These are phyloP conservation scores for Trifolium dubium DNA, from an alignment of 306 rosid genomes.

Conservation along the genomic window DNA sequence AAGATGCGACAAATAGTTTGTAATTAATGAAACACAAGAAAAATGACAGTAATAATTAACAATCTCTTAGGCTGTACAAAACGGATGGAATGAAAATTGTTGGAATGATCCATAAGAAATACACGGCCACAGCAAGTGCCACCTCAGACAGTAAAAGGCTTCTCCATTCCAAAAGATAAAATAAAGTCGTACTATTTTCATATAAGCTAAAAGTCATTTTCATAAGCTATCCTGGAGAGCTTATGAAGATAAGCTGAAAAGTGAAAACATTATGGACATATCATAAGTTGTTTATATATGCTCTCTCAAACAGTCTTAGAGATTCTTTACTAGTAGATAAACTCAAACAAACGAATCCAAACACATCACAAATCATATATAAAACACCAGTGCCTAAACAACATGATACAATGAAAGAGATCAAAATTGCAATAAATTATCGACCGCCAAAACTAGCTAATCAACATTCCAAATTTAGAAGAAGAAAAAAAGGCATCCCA, in stretches of 20 bases:
- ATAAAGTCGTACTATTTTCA: not conserved
- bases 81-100: not conserved
- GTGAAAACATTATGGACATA: not conserved
- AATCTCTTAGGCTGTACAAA: not conserved
- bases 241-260: not conserved
- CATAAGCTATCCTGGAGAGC: not conserved
- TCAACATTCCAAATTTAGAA: slow-evolving; percentile 25
- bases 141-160: not conserved
- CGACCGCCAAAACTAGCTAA: not conserved
- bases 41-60: not conserved
- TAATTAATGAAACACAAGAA: not conserved
- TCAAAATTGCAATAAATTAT: slow-evolving; percentile 16
- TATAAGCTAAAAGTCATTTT: not conserved
- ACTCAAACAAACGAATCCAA: not conserved
- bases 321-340: not conserved
- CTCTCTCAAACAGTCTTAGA: not conserved
- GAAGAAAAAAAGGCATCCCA: not conserved
- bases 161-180: not conserved
- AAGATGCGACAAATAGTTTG: not conserved
- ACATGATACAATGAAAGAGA: slow-evolving; percentile 1
- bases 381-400: not conserved
- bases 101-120: not conserved
- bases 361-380: not conserved
- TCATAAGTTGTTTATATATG: not conserved
- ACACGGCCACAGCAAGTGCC: not conserved